Conservation (phyloP, 345 rosid species). For the Camelina neglecta region DNA sequence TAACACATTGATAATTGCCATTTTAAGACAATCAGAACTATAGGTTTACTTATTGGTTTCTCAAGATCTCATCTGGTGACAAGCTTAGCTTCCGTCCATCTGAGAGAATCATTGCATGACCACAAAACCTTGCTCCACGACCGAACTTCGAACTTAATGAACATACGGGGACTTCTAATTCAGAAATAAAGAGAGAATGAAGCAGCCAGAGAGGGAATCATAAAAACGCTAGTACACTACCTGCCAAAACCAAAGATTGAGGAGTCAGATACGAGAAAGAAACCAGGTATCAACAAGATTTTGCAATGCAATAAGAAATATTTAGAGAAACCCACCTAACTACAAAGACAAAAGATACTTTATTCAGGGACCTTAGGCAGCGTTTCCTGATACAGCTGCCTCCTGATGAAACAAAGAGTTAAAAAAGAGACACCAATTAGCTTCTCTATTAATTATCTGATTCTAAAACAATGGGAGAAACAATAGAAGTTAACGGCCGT, state of each 20-base stretch:
- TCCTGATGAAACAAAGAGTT: conserved; percentile 51
- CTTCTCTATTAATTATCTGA: not conserved
- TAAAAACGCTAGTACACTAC: conserved; percentile 55
- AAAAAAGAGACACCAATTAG: conserved; percentile 7
- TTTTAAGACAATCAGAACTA: conserved; percentile 49
- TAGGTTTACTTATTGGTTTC: conserved; percentile 52
- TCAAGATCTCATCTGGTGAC: conserved; percentile 53
- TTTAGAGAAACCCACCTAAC: conserved; percentile 49
- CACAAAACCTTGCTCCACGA: conserved; percentile 40
- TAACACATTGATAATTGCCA: conserved; percentile 33
- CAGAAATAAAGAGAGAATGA: conserved; percentile 44
- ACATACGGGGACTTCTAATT: conserved; percentile 36
- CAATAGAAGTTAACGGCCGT: conserved; percentile 7
- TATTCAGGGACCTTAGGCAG: conserved; percentile 60
- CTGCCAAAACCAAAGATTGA: conserved; percentile 49
- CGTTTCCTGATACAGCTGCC: conserved; percentile 67
- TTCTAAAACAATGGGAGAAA: not conserved
- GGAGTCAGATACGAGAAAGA: conserved; percentile 15
- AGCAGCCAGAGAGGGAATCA: conserved; percentile 53
- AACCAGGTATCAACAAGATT: not conserved
- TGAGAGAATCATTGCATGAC: conserved; percentile 26
- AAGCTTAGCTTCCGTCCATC: conserved; percentile 26
- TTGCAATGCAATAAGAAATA: not conserved
- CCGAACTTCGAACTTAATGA: conserved; percentile 19
- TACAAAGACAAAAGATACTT: conserved; percentile 33